Base-by-base conservation (phyloP, 2,329 filamentous ascomycete genomes). In the Trichoderma hamatum region DNA sequence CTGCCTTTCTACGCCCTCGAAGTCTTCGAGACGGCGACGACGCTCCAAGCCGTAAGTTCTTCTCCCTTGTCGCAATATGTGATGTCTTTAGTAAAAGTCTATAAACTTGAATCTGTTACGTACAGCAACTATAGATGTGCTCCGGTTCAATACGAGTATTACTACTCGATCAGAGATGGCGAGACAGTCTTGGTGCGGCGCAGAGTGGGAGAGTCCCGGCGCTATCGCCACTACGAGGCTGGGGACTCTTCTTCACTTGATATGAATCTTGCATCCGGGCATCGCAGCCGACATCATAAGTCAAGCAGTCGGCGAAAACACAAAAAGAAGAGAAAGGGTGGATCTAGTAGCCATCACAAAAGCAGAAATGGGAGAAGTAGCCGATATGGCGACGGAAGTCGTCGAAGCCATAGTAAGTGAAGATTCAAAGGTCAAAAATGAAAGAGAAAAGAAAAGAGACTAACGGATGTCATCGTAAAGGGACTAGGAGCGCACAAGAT, bases 141-240 rank as follows among this genome's bases (percentile, higher is more conserved):
- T 19, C 46, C 60, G 1, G 30, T 26, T 63, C 30, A 36, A 13
- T 63, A 52, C 24, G 43, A 63, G 10, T 63, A 36, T 19, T 28
- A 52, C 21, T 63, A 52, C 24, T 36, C 60, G 30, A 36, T 30
- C 32, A 32, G 46, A 63, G 46, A 34, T 24, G 60, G 32, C 46
- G 60, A 63, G 51, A 26, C 46, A 11, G 21, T 63, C 26, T 14
- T 63, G n/a, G 60, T 63, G 51, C 46, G 60, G 14, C 46, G 26
- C 5, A 26, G 46, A 28, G 34, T 52, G 9, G 30, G 34, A 14
- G 28, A 36, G 5, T 14, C n/a, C 28, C 28, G 19, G 1, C 60
- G 60, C 11, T 30, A 19, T 5, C 46, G n/a, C n/a, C n/a, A n/a
- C n/a, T n/a, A n/a, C n/a, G n/a, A n/a, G 14, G 36, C 46, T 14